Evolutionary conservation across 2,329 filamentous ascomycete genomes (phyloP).

Genomic region (Amauroascus niger): DNA sequence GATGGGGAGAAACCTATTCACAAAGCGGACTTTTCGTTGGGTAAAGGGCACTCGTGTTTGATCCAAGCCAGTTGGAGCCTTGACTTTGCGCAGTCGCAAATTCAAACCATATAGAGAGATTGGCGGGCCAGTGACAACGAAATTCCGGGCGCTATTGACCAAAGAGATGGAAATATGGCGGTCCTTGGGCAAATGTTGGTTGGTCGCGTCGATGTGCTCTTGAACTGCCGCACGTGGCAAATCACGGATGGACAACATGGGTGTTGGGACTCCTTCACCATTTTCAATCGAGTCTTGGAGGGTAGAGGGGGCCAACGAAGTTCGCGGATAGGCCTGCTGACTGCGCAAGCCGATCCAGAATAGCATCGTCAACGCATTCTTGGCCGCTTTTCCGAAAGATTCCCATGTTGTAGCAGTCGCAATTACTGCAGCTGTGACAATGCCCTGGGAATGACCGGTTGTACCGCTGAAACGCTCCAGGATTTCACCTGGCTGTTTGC

Average conservation of each 20-base stretch:
- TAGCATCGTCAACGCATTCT: conserved; percentile 75
- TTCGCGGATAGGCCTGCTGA: conserved; percentile 93
- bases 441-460: conserved; percentile 92
- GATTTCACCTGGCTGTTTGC: conserved; percentile 78
- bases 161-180: conserved; percentile 92
- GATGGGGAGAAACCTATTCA: conserved; percentile 93
- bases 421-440: conserved; percentile 85
- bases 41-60: conserved; percentile 92
- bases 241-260: conserved; percentile 96
- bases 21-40: conserved; percentile 90
- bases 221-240: conserved; percentile 80
- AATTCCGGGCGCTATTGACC: conserved; percentile 91
- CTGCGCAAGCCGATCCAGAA: conserved; percentile 98
- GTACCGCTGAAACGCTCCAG: conserved; percentile 75
- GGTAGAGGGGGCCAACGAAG: conserved; percentile 80
- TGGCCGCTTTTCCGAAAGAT: conserved; percentile 70
- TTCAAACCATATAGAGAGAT: conserved; percentile 96
- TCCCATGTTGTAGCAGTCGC: conserved; percentile 90
- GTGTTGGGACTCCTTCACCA: conserved; percentile 89
- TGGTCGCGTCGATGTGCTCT: conserved; percentile 92
- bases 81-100: conserved; percentile 87
- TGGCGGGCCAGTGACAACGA: conserved; percentile 92
- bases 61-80: conserved; percentile 92
- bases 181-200: conserved; percentile 86
- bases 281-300: conserved; percentile 88